Evolutionary conservation across 768 basidiomycete species (phyloP), one percentile per base, ranked within the genome.

Genomic region (Xerocomellus amylosporus): DNA sequence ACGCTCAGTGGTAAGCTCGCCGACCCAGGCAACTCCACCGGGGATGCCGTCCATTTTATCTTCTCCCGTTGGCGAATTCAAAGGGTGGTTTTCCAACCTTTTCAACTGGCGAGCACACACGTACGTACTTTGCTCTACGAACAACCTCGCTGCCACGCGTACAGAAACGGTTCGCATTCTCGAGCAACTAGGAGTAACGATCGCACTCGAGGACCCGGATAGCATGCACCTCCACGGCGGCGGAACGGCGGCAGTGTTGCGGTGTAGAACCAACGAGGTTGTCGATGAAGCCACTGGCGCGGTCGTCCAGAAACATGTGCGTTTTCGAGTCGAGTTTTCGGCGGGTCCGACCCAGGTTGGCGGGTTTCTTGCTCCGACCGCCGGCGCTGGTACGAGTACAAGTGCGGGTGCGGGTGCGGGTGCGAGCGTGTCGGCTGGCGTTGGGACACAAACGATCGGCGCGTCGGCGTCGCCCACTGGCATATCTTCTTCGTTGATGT

Each of bases 81-180:
- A 88, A 67, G 89, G 88, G 33, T 97, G 95, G 95, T 95, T 98
- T 73, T 90, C 92, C 20, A 96, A 90, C 61, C 76, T 98, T 30
- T 98, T 98, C 77, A 90, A 86, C 70, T 97, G 93, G 90, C 93
- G 90, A 66, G 77, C 79, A 31, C 81, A 83, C 50, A 72, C 77
- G 22, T 77, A 72, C 64, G 68, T 73, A 55, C 70, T 84, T 28
- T 87, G 85, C 66, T 89, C 88, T 5, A 59, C 71, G 15, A 77
- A 82, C 52, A 79, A 82, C 54, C 62, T 84, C 40, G 70, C 71
- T 15, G 77, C 79, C 34, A 94, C 93, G 6, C 81, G 89, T 12
- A 68, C 78, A 33, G 84, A 88, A 59, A 79, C 84, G 46, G 75
- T 78, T 15, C 76, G 85, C 5, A 73, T 94, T 43, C 81, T 90